phyloP scores from a whole-genome alignment of 768 basidiomycete genomes.

The Psilocybe azurescens region DNA sequence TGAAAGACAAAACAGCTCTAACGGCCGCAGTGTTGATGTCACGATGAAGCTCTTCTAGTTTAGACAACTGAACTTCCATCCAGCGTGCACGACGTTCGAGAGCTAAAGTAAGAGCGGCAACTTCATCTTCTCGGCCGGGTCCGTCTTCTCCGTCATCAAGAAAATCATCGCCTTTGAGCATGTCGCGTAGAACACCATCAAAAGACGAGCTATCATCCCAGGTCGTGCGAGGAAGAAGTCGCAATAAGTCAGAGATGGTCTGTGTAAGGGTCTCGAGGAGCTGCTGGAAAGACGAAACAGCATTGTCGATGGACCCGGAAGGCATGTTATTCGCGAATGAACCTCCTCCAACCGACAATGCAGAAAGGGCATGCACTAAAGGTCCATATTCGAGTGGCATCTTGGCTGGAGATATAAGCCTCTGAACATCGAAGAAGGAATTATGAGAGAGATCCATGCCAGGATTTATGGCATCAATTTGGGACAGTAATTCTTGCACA shows the following conservation, averaged over 20 bases:
- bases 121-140: slow-evolving; percentile 78
- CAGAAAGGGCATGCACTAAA: slow-evolving; percentile 84
- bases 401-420: slow-evolving; percentile 76
- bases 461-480: slow-evolving; percentile 67
- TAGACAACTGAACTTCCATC: slow-evolving; percentile 92
- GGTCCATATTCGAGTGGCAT: slow-evolving; percentile 87
- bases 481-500: slow-evolving; percentile 68
- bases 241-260: slow-evolving; percentile 85
- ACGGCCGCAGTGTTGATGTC: slow-evolving; percentile 92
- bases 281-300: slow-evolving; percentile 89
- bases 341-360: slow-evolving; percentile 83
- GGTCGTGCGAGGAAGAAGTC: slow-evolving; percentile 84
- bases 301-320: slow-evolving; percentile 88
- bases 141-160: slow-evolving; percentile 75
- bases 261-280: slow-evolving; percentile 88
- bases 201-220: slow-evolving; percentile 93
- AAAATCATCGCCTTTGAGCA: slow-evolving; percentile 89
- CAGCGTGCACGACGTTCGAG: slow-evolving; percentile 89
- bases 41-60: slow-evolving; percentile 86
- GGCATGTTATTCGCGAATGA: slow-evolving; percentile 86
- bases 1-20: slow-evolving; percentile 79
- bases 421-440: slow-evolving; percentile 75
- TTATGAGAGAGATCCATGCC: slow-evolving; percentile 70
- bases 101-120: slow-evolving; percentile 81
- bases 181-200: slow-evolving; percentile 83